Evolutionary conservation across 1,284 basidiomycete species (phyloP), one percentile per base, ranked within the genome.

Genomic region (Ustilago curta): DNA sequence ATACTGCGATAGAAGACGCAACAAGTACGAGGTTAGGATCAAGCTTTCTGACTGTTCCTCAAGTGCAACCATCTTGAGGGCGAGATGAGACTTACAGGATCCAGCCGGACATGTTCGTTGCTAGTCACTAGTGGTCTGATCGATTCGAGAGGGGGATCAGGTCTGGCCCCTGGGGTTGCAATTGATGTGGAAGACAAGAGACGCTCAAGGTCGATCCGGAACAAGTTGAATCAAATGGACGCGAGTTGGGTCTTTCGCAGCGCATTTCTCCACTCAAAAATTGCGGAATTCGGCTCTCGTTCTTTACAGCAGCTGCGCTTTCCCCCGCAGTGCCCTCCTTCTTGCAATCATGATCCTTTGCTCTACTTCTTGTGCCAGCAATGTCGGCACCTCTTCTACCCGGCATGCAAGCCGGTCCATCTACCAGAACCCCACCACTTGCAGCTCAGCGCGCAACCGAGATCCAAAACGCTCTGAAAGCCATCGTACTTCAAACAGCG

Each of bases 401-500:
- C 0, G 68, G 68, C 18, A 19, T 45, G 5, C 53, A 57, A 27
- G 37, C 58, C 4, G 58, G 43, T 0, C 42, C 58, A 8, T 70
- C 61, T 16, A 23, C 58, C 7, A 58, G 31, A 1, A 25, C 35
- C 19, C 11, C 43, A 4, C 54, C 59, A 0, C 40, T 62, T 4
- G 68, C 68, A 1, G 12, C 54, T 2, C 61, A 63, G 43, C 64
- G 70, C n/a, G 70, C 70, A 19, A 39, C 32, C 44, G 50, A 72
- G 52, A 72, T 76, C 43, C 74, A 72, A 43, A 57, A 53, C 7
- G 52, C 70, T 4, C 70, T 76, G n/a, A 68, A 63, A 39, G 59
- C 56, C 29, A 72, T 76, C 51, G 70, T 76, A 12, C 70, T 76
- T 16, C 49, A 68, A 27, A 76, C 74, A 21, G 74, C 70, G 3